Evolutionary conservation across 1,284 basidiomycete species (phyloP).

Genomic region (Rhodotorula sp.): DNA sequence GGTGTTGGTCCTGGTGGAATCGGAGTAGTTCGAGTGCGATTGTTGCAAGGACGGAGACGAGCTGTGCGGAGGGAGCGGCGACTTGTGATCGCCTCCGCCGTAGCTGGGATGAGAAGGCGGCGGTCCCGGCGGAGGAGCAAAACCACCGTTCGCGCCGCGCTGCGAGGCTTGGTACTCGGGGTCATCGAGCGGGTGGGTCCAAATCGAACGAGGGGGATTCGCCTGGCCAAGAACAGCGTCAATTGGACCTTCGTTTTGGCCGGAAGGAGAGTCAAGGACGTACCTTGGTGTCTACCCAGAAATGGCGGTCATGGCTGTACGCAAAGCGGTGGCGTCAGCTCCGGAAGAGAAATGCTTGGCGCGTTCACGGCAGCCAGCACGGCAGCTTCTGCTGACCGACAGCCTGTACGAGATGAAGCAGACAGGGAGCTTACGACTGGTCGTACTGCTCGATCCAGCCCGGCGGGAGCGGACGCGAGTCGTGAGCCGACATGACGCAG

Average conservation of each 20-base stretch:
- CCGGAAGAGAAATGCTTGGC: background rate
- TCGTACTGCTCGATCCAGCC: constrained; percentile 30
- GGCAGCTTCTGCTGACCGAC: too few species aligned
- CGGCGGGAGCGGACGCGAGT: constrained; percentile 16
- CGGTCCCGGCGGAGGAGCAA: constrained; percentile 29
- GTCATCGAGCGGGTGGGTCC: constrained; percentile 47
- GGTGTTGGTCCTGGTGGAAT: background rate
- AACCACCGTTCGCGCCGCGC: background rate
- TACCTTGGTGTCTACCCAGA: constrained; percentile 30
- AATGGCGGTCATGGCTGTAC: constrained; percentile 12
- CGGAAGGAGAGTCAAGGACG: background rate
- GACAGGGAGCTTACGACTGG: background rate
- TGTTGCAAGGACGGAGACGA: background rate
- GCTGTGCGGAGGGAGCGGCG: background rate
- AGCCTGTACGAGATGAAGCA: background rate
- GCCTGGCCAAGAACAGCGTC: constrained; percentile 17
- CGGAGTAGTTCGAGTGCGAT: background rate
- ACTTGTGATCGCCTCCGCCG: background rate
- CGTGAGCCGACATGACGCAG: background rate
- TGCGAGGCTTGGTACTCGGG: constrained; percentile 20
- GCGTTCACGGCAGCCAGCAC: too few species aligned
- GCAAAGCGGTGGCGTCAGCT: background rate
- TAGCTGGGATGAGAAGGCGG: constrained; percentile 22
- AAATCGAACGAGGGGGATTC: constrained; percentile 47
- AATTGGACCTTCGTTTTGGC: background rate